Evolutionary conservation across 2,329 filamentous ascomycete species (phyloP).

Genomic region (Dendrostoma leiphaemia): DNA sequence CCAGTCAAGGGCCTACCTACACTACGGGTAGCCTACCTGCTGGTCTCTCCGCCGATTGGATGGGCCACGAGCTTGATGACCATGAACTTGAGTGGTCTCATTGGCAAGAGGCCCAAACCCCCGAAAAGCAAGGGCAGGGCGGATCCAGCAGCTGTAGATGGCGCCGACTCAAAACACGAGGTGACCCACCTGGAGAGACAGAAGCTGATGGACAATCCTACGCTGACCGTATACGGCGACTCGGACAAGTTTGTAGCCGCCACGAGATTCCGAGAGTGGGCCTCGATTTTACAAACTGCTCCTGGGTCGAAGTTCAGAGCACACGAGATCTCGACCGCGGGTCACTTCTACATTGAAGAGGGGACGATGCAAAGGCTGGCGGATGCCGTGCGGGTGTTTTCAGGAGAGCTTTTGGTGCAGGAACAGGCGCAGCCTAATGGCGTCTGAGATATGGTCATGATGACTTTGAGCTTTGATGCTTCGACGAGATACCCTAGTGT

Average conservation of each 20-base stretch:
- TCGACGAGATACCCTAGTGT: constrained; percentile 11
- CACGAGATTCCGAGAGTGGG: constrained; percentile 66
- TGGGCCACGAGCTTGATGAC: constrained; percentile 61
- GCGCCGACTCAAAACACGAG: not conserved
- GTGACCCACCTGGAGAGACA: constrained; percentile 30
- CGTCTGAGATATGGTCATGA: not conserved
- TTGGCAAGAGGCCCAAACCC: constrained; percentile 17
- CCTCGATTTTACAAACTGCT: constrained; percentile 41
- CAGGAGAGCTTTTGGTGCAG: constrained; percentile 22
- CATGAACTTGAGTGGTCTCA: constrained; percentile 47
- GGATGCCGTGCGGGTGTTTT: constrained; percentile 31
- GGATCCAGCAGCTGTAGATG: constrained; percentile 3
- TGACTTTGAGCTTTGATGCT: not conserved
- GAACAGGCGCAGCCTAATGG: not conserved
- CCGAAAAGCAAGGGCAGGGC: constrained; percentile 2
- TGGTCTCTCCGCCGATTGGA: constrained; percentile 67
- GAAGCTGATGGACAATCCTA: constrained; percentile 57
- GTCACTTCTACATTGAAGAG: constrained; percentile 53
- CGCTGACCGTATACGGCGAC: constrained; percentile 72
- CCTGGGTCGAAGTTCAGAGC: constrained; percentile 39
- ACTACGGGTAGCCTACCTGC: constrained; percentile 53
- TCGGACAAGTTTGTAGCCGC: constrained; percentile 70
- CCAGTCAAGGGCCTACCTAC: constrained; percentile 32
- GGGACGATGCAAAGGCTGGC: constrained; percentile 35
- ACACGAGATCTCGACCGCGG: constrained; percentile 44